These are phyloP conservation scores for Trichoderma pleuroti DNA, from an alignment of 2,329 filamentous ascomycete species.

Conservation along the genomic window DNA sequence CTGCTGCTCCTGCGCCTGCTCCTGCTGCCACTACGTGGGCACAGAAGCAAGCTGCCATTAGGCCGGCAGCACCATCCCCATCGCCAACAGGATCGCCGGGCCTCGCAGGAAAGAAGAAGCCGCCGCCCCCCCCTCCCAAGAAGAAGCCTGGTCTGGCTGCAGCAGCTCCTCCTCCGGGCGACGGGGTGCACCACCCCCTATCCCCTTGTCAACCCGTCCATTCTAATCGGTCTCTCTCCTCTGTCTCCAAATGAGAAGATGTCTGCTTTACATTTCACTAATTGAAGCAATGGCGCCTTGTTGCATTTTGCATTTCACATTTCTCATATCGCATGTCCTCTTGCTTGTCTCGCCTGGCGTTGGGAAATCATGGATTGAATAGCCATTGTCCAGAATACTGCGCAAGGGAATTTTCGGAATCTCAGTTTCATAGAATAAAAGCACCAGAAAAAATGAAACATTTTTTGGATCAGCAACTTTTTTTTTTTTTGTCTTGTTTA, in stretches of 20 bases:
- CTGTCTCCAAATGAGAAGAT: background rate
- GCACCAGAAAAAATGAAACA: background rate
- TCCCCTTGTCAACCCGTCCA: conserved; percentile 51
- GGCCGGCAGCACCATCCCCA: conserved; percentile 47
- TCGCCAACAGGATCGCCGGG: background rate
- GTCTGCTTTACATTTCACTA: background rate
- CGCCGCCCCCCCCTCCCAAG: conserved; percentile 49
- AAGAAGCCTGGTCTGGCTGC: conserved; percentile 45
- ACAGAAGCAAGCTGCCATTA: conserved; percentile 61
- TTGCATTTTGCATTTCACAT: background rate
- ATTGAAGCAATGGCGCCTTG: background rate
- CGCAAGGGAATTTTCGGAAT: background rate
- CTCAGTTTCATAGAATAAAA: background rate
- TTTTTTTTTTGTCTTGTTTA: conserved; percentile 10
- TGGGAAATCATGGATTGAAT: background rate
- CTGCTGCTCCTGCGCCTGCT: background rate
- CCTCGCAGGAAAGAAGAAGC: conserved; percentile 49
- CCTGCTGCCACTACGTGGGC: conserved; percentile 52
- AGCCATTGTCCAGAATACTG: background rate
- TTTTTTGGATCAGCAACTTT: conserved; percentile 5
- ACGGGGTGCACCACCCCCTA: conserved; percentile 45
- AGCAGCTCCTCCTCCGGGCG: conserved; percentile 18
- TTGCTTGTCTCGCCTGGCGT: background rate
- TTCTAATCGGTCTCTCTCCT: conserved; percentile 32
- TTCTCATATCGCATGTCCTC: background rate